Base-by-base conservation (phyloP, 2,329 filamentous ascomycete genomes). In the Trichothecium roseum region DNA sequence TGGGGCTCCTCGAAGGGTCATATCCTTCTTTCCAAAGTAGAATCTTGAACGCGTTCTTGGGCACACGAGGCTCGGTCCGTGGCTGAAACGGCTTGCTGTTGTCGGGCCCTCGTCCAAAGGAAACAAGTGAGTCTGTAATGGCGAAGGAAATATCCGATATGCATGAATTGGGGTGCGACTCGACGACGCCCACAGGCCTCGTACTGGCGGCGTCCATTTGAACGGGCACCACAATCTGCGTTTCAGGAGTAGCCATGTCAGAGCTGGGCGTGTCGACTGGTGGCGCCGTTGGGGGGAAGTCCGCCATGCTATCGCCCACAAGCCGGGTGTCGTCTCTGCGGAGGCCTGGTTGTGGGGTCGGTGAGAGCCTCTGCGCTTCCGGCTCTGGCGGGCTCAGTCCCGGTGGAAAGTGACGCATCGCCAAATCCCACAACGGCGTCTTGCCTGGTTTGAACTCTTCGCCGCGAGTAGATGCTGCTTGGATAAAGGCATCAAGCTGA, bases 31-130 rank as follows among this genome's bases (percentile, higher is more conserved):
- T 78, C 69, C 81, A 86, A 20, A 91, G 74, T 24, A 85, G 66
- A 27, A 95, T 64, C 48, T 84, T 81, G 46, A 94, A 76, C 1
- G 84, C 86, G 42, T 80, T 79, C 51, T 89, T 89, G 2, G 88
- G 85, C 26, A 96, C 75, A 13, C 78, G 79, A 3, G 66, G 69
- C 44, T 95, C 85, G 17, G 63, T 60, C 20, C 56, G 61, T 32
- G 78, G 64, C 1, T 70, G 57, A 48, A 87, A 84, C 3, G 78
- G 64, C 20, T 78, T 59, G 0, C 81, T 89, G 47, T 86, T 88
- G 15, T 69, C 64, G 1, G 59, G 63, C 0, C 74, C 73, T 18
- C 89, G 77, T 20, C 89, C 89, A 78, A 86, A 96, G 0, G 79
- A 81, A 0, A 80, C 76, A 44, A 84, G 59, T 4, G 77, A 74